A percentile compares a stretch with the other conserved stretches of the same genome.
These are phyloP conservation scores for Penicillium egyptiacum DNA, from an alignment of 495 filamentous ascomycete genomes.

Conservation along the genomic window DNA sequence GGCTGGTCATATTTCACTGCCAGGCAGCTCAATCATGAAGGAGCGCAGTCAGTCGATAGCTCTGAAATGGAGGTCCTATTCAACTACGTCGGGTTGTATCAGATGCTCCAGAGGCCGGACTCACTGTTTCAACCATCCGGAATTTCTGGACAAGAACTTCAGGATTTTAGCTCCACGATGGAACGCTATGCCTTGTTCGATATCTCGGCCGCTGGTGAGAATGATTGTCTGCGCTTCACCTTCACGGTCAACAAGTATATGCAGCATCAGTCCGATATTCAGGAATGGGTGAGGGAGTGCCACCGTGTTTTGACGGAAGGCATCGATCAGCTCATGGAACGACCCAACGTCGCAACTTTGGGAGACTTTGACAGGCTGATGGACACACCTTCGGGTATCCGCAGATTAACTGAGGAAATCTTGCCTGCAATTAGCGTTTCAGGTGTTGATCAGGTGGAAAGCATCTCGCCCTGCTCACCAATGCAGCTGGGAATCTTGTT, in stretches of 20 bases:
- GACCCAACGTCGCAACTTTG: background rate
- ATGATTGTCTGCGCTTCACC: conserved; percentile 51
- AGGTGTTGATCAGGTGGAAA: conserved; percentile 35
- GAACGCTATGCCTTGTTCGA: conserved; percentile 55
- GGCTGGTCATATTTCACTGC: conserved; percentile 37
- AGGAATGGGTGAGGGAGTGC: conserved; percentile 53
- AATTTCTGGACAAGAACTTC: conserved; percentile 1
- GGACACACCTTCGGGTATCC: background rate
- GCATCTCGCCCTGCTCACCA: conserved; percentile 53
- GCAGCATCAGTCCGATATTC: conserved; percentile 48
- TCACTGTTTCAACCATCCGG: conserved; percentile 24
- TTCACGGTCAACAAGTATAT: conserved; percentile 54
- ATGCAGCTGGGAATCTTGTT: conserved; percentile 59
- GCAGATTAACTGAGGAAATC: background rate
- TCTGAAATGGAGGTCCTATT: conserved; percentile 40
- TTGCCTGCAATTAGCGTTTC: background rate
- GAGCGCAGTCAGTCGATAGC: conserved; percentile 14
- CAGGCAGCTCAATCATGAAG: conserved; percentile 16
- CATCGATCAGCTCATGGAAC: background rate
- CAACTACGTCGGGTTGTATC: conserved; percentile 47
- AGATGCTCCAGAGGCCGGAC: conserved; percentile 37
- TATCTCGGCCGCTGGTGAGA: conserved; percentile 46
- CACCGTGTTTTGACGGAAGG: background rate
- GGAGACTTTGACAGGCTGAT: background rate
- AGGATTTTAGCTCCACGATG: conserved; percentile 1